A percentile compares a stretch with the other conserved stretches of the same genome.
These are phyloP conservation scores for Crassisporium funariophilum DNA, from an alignment of 768 basidiomycete genomes.

Conservation along the genomic window DNA sequence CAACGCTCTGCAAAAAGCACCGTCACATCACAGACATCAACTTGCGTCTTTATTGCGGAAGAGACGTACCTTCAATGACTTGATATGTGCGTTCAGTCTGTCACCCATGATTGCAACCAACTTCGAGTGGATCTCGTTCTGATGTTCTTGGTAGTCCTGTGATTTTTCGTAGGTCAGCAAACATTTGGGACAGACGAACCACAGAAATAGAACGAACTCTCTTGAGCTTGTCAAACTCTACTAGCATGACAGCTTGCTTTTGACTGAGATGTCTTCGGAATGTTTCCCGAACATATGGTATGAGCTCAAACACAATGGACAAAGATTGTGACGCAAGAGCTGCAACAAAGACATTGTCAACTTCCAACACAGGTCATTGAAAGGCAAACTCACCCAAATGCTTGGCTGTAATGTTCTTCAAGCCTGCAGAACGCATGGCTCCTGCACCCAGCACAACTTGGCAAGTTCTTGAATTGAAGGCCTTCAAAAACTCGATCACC, in stretches of 20 bases:
- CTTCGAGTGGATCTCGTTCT: conserved; percentile 98
- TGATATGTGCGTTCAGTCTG: conserved; percentile 83
- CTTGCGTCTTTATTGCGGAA: conserved; percentile 1
- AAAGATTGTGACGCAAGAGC: conserved; percentile 96
- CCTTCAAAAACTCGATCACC: conserved; percentile 93
- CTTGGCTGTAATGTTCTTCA: conserved; percentile 98
- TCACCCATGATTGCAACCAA: conserved; percentile 98
- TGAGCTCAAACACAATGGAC: conserved; percentile 90
- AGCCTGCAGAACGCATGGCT: conserved; percentile 96
- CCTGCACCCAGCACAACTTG: conserved; percentile 98
- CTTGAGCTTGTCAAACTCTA: conserved; percentile 98
- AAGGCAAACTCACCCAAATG: conserved; percentile 67
- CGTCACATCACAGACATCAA: conserved; percentile 8
- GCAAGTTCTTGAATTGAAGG: conserved; percentile 97
- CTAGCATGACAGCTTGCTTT: conserved; percentile 94
- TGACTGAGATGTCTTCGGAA: conserved; percentile 91
- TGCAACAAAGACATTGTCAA: conserved; percentile 30
- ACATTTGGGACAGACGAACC: neutral
- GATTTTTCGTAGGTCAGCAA: conserved; percentile 7
- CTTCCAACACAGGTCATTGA: neutral
- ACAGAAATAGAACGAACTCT: conserved; percentile 54
- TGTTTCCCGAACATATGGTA: conserved; percentile 94
- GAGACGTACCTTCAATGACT: conserved; percentile 65
- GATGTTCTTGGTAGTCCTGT: conserved; percentile 98
- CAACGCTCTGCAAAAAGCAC: conserved; percentile 54